Evolutionary conservation across 148 eudicot genomes (phyloP), one percentile per base, ranked within the genome.

Genomic region (Camellia lanceoleosa): DNA sequence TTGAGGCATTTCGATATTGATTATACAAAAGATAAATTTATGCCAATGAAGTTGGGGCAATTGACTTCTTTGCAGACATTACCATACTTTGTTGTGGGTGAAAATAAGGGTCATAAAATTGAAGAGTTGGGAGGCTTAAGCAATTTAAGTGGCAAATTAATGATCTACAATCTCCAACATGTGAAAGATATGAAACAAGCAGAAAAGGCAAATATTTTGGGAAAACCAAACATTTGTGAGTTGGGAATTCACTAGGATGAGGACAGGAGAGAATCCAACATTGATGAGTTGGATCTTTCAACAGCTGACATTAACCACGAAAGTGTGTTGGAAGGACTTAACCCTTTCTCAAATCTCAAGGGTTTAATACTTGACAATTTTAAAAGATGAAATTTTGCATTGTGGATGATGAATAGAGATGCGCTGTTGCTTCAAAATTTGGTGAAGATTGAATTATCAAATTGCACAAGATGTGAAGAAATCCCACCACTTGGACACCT

Each of bases 1-100:
- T 62, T 83, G 54, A 83, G 82, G 30, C 85, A 83, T 69, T 58
- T 83, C 0, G 7, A 54, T 18, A 11, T 59, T 11, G 1, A 2
- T 8, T 14, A 2, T 0, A 44, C 0, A 9, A 3, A 10, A 66
- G 4, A 13, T 38, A 42, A 14, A 46, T 71, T 71, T 42, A n/a
- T 47, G 30, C 74, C 58, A 46, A n/a, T 3, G 13, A 11, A 1
- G 54, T 2, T 49, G 4, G 74, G 41, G 9, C 4, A 2, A 0
- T n/a, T 71, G 56, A 71, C 5, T 11, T 71, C 30, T 47, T 16
- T 71, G 5, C 74, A 19, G 19, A 71, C 74, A 7, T 46, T 71
- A 49, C 74, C 74, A 0, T 70, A 15, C 6, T 70, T 70, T 70
- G 74, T 47, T 47, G 74, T 70, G 38, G 20, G 38, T 18, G 51